Evolutionary conservation across 1,139 yeast species (phyloP), one percentile per base, ranked within the genome.

Genomic region (Geotrichum cucujoidarum): DNA sequence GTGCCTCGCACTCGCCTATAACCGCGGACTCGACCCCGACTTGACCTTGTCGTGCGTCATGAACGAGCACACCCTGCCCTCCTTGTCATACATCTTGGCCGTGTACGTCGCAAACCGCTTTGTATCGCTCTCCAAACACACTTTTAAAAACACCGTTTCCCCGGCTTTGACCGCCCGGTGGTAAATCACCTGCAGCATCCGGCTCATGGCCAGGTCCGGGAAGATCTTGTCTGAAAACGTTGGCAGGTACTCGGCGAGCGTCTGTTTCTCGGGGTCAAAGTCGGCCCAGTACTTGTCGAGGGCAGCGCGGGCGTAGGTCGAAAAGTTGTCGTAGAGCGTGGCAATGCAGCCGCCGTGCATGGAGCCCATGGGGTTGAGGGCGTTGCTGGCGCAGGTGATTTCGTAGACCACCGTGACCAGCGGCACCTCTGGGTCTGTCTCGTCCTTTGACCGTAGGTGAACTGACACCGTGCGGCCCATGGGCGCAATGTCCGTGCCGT

Each of bases 341-440:
- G 66, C 61, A n/a, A 58, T 54, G 37, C 63, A 62, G 4, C 69
- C 70, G 31, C 69, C 69, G 52, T 66, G 70, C 25, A 64, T 63
- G 21, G 29, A 30, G 17, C 46, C 46, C 45, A 40, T 36, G 11
- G 49, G 45, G 22, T 46, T 41, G 20, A 46, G 33, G 14, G 31
- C 32, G 32, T 25, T 27, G 18, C 20, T n/a, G 16, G 31, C 25
- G 17, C 42, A 41, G 7, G 36, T 38, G 16, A 47, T 31, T 21
- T 47, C 37, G 41, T 30, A 47, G 4, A 30, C 30, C 8, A 47
- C 50, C 4, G 31, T 31, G 11, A 20, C 30, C 6, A 25, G 6
- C 4, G 40, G 30, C 33, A 21, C 45, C 7, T 13, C 20, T 3
- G 44, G 40, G 30, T 34, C 31, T 3, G n/a, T 16, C 11, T 34